Evolutionary conservation across 805 yeast genomes (phyloP), one percentile per base, ranked within the genome.

Genomic region (Candida ficus): DNA sequence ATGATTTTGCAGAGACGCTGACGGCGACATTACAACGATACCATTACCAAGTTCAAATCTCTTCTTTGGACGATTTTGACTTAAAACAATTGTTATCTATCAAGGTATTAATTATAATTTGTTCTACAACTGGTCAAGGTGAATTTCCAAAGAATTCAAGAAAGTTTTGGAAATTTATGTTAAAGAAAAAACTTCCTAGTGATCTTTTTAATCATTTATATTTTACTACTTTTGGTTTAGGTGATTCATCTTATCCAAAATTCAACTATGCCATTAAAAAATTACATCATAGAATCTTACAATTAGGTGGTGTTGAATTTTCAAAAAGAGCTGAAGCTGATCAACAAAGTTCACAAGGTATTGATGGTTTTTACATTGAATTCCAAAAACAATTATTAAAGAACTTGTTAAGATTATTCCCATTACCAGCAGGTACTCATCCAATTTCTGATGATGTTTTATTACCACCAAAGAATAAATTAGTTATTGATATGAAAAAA

Each of bases 91-190:
- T 86, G 37, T 63, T 75, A 5, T 68, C 76, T 4, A 70, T 78
- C 13, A 53, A 63, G 7, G 61, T 62, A 22, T 65, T 77, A 38
- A 66, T 80, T 18, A 68, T 82, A 0, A 58, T 91, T 3, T 84
- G 95, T 57, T 80, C 96, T 1, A 91, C 99, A 0, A 83, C 95
- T 2, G 98, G 99, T 7, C 97, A 91, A 61, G 99, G 99, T 21
- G 96, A 84, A 46, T 61, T 91, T 26, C 98, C 99, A 0, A 62
- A 83, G 31, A 87, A 87, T 56, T 81, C 83, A 1, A 68, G 69
- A 47, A 76, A 74, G 45, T 76, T 91, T 47, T 84, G 96, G 95
- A 70, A 72, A 48, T 78, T 83, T 46, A 60, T 93, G 50, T 72
- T 87, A 42, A 76, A 75, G 56, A 77, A 73, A 56, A 79, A 78